Percentiles rank a stretch among this genome's conserved stretches.
phyloP scores from a whole-genome alignment of 2,329 filamentous ascomycete genomes.

The Pestalotiopsis sp. region DNA sequence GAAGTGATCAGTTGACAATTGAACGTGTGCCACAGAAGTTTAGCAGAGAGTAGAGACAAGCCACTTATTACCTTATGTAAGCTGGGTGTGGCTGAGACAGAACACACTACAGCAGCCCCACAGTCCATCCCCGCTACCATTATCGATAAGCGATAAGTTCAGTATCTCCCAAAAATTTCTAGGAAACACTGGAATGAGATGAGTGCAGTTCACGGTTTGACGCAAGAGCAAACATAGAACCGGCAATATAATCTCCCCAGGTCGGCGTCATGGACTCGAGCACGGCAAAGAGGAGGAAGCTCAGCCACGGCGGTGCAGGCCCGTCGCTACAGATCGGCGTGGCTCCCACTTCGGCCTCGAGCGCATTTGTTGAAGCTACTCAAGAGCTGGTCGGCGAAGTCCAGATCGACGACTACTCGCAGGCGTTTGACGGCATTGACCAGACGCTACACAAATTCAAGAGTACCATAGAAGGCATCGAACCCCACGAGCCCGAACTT shows the following conservation, averaged over 20 bases:
- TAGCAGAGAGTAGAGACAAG: neutral
- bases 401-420: conserved; percentile 55
- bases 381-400: conserved; percentile 61
- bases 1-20: neutral
- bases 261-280: conserved; percentile 44
- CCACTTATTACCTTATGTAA: neutral
- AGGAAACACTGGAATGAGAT: neutral
- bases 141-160: conserved; percentile 9
- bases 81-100: neutral
- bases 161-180: conserved; percentile 9
- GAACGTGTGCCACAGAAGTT: neutral
- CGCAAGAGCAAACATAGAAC: neutral
- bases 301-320: conserved; percentile 36
- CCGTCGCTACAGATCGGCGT: conserved; percentile 42
- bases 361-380: conserved; percentile 61
- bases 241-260: neutral
- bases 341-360: conserved; percentile 46
- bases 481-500: conserved; percentile 50
- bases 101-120: no score
- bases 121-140: neutral
- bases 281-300: conserved; percentile 50
- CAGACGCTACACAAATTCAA: conserved; percentile 55
- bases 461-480: conserved; percentile 52
- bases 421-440: conserved; percentile 51
- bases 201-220: neutral